Percentiles rank a stretch among this genome's conserved stretches.
Conservation (phyloP, 2,329 filamentous ascomycete genomes). For the Ceratocystis alfenasii region DNA sequence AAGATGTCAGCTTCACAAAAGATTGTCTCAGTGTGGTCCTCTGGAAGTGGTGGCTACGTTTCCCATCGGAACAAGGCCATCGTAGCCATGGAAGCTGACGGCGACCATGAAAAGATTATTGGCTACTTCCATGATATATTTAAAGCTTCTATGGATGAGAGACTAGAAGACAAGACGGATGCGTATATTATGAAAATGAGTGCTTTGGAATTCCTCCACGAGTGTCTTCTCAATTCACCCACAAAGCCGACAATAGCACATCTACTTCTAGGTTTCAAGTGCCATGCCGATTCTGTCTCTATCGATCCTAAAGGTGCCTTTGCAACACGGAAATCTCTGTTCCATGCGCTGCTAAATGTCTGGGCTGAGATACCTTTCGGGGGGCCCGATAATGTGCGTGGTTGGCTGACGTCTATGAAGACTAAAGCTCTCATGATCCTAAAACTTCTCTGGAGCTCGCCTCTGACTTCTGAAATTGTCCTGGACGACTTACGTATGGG, state of each 20-base stretch:
- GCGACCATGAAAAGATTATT: slow-evolving; percentile 62
- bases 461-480: slow-evolving; percentile 61
- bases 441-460: slow-evolving; percentile 70
- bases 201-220: slow-evolving; percentile 74
- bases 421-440: slow-evolving; percentile 61
- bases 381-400: slow-evolving; percentile 47
- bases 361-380: slow-evolving; percentile 53
- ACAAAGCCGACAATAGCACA: slow-evolving; percentile 80
- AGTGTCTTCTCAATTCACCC: slow-evolving; percentile 62
- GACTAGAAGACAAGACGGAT: slow-evolving; percentile 54
- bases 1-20: slow-evolving; percentile 76
- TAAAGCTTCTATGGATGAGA: slow-evolving; percentile 59
- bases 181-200: slow-evolving; percentile 72
- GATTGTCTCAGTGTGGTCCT: slow-evolving; percentile 57
- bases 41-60: slow-evolving; percentile 23
- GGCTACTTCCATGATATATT: slow-evolving; percentile 20
- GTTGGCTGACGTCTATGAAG: slow-evolving; percentile 59
- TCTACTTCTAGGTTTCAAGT: slow-evolving; percentile 76
- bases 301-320: slow-evolving; percentile 60
- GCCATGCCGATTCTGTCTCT: slow-evolving; percentile 56
- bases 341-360: slow-evolving; percentile 69
- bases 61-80: slow-evolving; percentile 69
- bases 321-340: slow-evolving; percentile 58
- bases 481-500: slow-evolving; percentile 68
- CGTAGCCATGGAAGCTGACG: slow-evolving; percentile 71